Conservation (phyloP, 1,139 yeast genomes). For the Wickerhamiella infanticola region DNA sequence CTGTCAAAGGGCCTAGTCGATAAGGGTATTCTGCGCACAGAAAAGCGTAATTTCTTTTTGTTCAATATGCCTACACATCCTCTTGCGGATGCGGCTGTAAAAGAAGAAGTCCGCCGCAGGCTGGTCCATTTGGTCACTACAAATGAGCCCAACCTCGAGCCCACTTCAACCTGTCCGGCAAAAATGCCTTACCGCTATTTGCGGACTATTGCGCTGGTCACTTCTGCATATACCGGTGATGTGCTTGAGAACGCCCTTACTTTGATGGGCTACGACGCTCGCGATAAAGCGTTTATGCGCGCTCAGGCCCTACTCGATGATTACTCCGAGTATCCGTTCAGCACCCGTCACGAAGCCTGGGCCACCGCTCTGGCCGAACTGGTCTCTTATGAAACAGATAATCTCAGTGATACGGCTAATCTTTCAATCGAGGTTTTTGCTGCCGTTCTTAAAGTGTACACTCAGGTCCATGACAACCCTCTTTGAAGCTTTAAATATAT, state of each 20-base stretch:
- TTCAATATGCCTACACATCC: slow-evolving; percentile 99
- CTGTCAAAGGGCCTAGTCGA: slow-evolving; percentile 94
- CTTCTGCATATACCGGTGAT: slow-evolving; percentile 90
- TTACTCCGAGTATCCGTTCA: slow-evolving; percentile 79
- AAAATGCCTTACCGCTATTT: slow-evolving; percentile 54
- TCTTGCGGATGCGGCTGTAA: slow-evolving; percentile 71
- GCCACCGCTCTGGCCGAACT: slow-evolving; percentile 59
- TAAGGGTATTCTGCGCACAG: slow-evolving; percentile 93
- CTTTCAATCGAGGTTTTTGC: slow-evolving; percentile 79
- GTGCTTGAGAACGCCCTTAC: slow-evolving; percentile 83
- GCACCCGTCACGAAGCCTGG: slow-evolving; percentile 37
- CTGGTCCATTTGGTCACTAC: slow-evolving; percentile 54
- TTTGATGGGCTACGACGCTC: slow-evolving; percentile 65
- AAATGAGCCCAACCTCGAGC: slow-evolving; percentile 40
- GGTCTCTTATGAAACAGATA: slow-evolving; percentile 49
- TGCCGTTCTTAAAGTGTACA: slow-evolving; percentile 40
- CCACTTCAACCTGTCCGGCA: slow-evolving; percentile 40
- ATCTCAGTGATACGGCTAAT: slow-evolving; percentile 36
- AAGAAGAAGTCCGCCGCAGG: slow-evolving; percentile 59
- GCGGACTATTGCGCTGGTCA: slow-evolving; percentile 67
- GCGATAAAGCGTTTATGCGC: slow-evolving; percentile 85
- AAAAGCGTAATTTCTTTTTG: slow-evolving; percentile 79
- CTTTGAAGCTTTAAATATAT: slow-evolving; percentile 8
- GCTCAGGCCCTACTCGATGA: slow-evolving; percentile 81
- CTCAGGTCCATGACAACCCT: slow-evolving; percentile 22